These are phyloP conservation scores for Bipolaris bicolor DNA, from an alignment of 2,329 filamentous ascomycete genomes.

Conservation along the genomic window DNA sequence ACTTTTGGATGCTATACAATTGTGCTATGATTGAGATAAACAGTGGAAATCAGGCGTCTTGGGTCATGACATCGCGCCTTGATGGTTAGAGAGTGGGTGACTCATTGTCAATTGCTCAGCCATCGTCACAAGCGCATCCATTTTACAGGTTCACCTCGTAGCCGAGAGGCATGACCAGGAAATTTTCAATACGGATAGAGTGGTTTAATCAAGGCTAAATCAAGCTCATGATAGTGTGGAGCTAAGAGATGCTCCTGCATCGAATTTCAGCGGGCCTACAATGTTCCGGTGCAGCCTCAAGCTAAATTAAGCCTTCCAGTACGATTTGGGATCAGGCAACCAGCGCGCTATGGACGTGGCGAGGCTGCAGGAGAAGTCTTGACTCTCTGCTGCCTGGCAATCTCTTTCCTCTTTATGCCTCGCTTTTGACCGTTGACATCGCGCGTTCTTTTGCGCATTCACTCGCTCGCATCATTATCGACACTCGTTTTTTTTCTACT, in stretches of 20 bases:
- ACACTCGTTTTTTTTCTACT: constrained; percentile 8
- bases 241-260: constrained; percentile 6
- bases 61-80: neutral
- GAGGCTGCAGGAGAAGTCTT: constrained; percentile 3
- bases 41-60: neutral
- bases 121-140: neutral
- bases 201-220: neutral
- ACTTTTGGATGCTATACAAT: neutral
- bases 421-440: constrained; percentile 1
- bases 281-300: neutral
- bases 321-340: constrained; percentile 12
- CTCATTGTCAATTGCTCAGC: neutral
- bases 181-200: neutral
- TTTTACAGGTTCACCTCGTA: neutral
- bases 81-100: neutral
- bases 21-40: neutral
- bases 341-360: constrained; percentile 2
- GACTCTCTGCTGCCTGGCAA: constrained; percentile 6
- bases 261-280: neutral
- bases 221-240: constrained; percentile 4
- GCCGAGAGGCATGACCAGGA: neutral
- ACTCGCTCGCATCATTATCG: constrained; percentile 8
- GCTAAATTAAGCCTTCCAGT: constrained; percentile 13
- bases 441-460: constrained; percentile 18
- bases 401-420: constrained; percentile 9